Base-by-base conservation (phyloP, 1,139 yeast genomes). In the Debaryomyces robertsiae region DNA sequence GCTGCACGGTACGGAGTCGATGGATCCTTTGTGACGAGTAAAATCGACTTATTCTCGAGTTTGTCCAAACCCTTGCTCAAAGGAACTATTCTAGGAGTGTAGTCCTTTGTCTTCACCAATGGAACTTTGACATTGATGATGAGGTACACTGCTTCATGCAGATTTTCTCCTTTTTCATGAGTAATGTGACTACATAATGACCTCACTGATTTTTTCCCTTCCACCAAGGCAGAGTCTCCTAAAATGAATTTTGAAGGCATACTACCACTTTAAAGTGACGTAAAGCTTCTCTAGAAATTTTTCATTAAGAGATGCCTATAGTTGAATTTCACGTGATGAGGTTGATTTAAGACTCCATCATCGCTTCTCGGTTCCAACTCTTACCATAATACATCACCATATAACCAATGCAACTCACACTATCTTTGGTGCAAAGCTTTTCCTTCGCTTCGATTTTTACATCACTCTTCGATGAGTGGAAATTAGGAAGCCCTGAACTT, bases 11-110 rank as follows among this genome's bases (percentile, higher is more conserved):
- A 84, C 1, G 73, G 66, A 1, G 74, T 68, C 2, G 83, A 74
- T 1, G 90, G 89, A 53, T 84, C 90, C 49, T 82, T 84, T 5
- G 90, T 81, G 10, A 85, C 72, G 25, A 85, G 63, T 6, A 84
- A 58, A 3, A 84, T 74, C 24, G 80, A 67, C 42, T 75, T 66
- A 24, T 71, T 73, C 17, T 69, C 73, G 3, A 74, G 57, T 43
- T 67, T 71, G 47, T 69, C 77, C 42, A 78, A 60, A 41, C 76
- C 69, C 46, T 77, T 67, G 0, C 77, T 69, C n/a, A 85, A 47
- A 2, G 88, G 85, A 28, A 85, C 73, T 33, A 85, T 77, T 46
- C 91, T 63, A 3, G 91, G 89, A 1, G 78, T 71, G 47, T 75
- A 73, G 48, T 83, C 89, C 43, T 76, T 79, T 16, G 66, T 50